Percentiles rank a stretch among this genome's conserved stretches.
phyloP scores from a whole-genome alignment of 768 basidiomycete genomes.

The Pulveroboletus sp. region DNA sequence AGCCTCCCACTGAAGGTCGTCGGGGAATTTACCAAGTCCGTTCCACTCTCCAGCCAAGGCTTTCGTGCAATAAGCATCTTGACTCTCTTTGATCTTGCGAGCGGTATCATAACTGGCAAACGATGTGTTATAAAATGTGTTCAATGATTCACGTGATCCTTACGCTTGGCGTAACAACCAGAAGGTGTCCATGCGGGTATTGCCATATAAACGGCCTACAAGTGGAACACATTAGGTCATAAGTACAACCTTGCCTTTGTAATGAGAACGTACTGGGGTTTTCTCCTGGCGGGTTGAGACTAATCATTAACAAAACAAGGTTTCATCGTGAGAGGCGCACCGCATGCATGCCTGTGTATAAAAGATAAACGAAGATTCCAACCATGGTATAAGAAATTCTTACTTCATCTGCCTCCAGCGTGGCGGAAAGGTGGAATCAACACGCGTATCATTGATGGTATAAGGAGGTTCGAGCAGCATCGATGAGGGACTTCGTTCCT shows the following conservation, averaged over 20 bases:
- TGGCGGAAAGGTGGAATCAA: slow-evolving; percentile 39
- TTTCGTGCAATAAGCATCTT: slow-evolving; percentile 52
- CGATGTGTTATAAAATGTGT: slow-evolving; percentile 1
- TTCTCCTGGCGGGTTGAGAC: slow-evolving; percentile 35
- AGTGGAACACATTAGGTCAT: slow-evolving; percentile 1
- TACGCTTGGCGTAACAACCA: slow-evolving; percentile 56
- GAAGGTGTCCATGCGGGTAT: slow-evolving; percentile 44
- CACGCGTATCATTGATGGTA: slow-evolving; percentile 47
- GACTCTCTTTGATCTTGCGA: slow-evolving; percentile 48
- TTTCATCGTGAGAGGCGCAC: slow-evolving; percentile 21
- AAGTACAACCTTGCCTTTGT: background rate
- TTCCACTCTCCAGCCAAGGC: slow-evolving; percentile 40
- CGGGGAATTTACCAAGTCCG: slow-evolving; percentile 57
- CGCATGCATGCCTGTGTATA: slow-evolving; percentile 56
- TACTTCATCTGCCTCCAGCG: slow-evolving; percentile 86
- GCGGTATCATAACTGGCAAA: slow-evolving; percentile 48
- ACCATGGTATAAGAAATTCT: slow-evolving; percentile 14
- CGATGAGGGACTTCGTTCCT: slow-evolving; percentile 70
- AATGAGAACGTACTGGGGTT: slow-evolving; percentile 39
- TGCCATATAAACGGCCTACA: slow-evolving; percentile 28
- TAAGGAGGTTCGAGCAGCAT: slow-evolving; percentile 86
- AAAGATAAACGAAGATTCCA: slow-evolving; percentile 4
- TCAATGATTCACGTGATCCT: slow-evolving; percentile 5
- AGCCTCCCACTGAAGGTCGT: slow-evolving; percentile 69
- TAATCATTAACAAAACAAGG: background rate